Evolutionary conservation across 2,329 filamentous ascomycete genomes (phyloP).

Genomic region (Geosmithia flava): DNA sequence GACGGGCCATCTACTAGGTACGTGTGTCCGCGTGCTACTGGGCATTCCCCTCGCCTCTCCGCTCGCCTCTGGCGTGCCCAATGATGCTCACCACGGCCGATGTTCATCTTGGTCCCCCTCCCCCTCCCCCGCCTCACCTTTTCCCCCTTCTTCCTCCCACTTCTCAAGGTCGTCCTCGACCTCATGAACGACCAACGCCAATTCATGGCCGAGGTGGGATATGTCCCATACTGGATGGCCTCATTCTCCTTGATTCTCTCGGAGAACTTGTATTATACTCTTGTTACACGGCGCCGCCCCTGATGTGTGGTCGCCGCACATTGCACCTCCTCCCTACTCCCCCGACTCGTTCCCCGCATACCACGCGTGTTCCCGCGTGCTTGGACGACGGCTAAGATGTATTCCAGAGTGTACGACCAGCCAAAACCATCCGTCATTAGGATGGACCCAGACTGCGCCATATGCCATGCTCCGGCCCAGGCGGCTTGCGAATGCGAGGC

Average conservation of each 20-base stretch:
- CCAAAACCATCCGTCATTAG: slow-evolving; percentile 37
- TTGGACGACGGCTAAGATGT: slow-evolving; percentile 32
- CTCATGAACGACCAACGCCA: neutral
- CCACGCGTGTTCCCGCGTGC: neutral
- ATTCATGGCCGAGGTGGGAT: neutral
- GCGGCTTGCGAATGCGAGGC: slow-evolving; percentile 53
- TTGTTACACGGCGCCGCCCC: neutral
- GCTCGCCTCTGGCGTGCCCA: neutral
- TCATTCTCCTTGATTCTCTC: neutral
- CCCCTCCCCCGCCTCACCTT: neutral
- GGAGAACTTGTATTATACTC: neutral
- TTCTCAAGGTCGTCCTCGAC: neutral
- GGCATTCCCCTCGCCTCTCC: neutral
- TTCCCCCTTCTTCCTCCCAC: neutral
- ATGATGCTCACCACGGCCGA: neutral
- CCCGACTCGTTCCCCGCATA: neutral
- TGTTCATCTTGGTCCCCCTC: neutral
- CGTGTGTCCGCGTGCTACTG: neutral
- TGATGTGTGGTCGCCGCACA: neutral
- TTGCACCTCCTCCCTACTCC: neutral
- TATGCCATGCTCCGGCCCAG: slow-evolving; percentile 48
- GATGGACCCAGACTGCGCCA: slow-evolving; percentile 60
- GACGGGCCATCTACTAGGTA: neutral
- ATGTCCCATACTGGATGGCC: neutral
- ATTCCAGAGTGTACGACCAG: slow-evolving; percentile 29